A percentile compares a stretch with the other conserved stretches of the same genome.
phyloP scores from a whole-genome alignment of 148 eudicot genomes.

The Selenicereus undatus region DNA sequence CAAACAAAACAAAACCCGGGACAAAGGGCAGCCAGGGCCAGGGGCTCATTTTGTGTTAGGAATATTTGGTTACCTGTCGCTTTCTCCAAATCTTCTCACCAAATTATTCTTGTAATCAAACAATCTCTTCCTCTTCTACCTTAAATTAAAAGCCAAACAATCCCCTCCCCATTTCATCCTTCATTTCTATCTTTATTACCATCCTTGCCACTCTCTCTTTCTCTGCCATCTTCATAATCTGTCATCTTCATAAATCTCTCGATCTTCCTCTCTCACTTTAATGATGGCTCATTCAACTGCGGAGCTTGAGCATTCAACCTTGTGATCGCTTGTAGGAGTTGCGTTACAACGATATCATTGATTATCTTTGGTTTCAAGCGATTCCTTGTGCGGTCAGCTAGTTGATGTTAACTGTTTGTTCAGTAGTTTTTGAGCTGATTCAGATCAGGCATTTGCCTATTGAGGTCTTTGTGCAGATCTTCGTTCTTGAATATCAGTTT shows the following conservation, averaged over 20 bases:
- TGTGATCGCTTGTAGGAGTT: not conserved
- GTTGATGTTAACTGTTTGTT: not conserved
- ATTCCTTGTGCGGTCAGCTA: not conserved
- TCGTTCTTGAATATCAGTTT: slow-evolving; percentile 6
- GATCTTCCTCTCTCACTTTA: slow-evolving; percentile 24
- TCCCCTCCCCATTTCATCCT: slow-evolving; percentile 29
- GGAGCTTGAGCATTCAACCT: slow-evolving; percentile 8
- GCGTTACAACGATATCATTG: not conserved
- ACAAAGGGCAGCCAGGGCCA: not conserved
- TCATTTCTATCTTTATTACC: slow-evolving; percentile 28
- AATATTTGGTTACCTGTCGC: slow-evolving; percentile 2
- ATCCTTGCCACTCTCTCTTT: slow-evolving; percentile 33
- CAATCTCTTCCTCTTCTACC: slow-evolving; percentile 11
- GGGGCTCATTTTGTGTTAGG: not conserved
- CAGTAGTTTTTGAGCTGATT: slow-evolving; percentile 18
- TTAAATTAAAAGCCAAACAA: slow-evolving; percentile 41
- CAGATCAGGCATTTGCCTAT: slow-evolving; percentile 21
- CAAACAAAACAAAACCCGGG: not conserved
- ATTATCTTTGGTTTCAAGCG: not conserved
- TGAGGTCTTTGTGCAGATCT: slow-evolving; percentile 32
- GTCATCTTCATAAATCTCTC: not conserved
- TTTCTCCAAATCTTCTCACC: slow-evolving; percentile 1
- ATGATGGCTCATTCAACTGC: slow-evolving; percentile 28
- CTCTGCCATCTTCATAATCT: not conserved
- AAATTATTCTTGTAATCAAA: not conserved